Evolutionary conservation across 352 stramenopile species (phyloP), one percentile per base, ranked within the genome.

Genomic region (Phytophthora hibernalis): DNA sequence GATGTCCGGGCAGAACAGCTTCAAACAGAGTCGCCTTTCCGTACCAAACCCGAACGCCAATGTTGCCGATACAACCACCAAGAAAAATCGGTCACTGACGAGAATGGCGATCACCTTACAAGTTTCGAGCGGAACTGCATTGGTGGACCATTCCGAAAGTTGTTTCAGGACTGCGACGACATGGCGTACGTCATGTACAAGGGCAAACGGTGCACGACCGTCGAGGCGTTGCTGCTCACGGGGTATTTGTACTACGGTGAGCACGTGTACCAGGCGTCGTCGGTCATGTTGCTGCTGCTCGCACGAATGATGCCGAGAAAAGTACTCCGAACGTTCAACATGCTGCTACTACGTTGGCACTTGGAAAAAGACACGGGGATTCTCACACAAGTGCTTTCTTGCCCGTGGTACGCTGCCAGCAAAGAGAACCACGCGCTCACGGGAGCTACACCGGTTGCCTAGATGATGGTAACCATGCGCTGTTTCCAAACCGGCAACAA

Each of bases 271-370:
- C 70, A 65, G 35, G 61, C 70, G 0, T 50, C 50, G 5, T 71
- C 54, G 5, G 58, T 74, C 1, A 63, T 74, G 56, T n/a, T 70
- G 16, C 56, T 78, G 21, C 52, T 78, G 16, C 18, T 72, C 1
- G 54, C 66, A 3, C 61, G 65, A 2, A 13, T 68, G 8, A 12
- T 75, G 20, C 70, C 70, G 0, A 42, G 33, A 26, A 67, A 61
- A 37, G 18, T 78, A n/a, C 48, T 78, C 8, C 66, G 70, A 3
- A 75, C 66, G 6, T 78, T 78, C 53, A 78, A 78, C 44, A 47
- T 78, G 45, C 54, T 78, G 11, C 37, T 75, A 8, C 21, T 78
- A 8, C 66, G 70, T 13, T 78, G 70, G 66, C 61, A 65, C 22
- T 12, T 78, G 51, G 56, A 78, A 44, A 45, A 24, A 20, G 24